Evolutionary conservation across 2,329 filamentous ascomycete species (phyloP).

Genomic region (Botryotinia narcissicola): DNA sequence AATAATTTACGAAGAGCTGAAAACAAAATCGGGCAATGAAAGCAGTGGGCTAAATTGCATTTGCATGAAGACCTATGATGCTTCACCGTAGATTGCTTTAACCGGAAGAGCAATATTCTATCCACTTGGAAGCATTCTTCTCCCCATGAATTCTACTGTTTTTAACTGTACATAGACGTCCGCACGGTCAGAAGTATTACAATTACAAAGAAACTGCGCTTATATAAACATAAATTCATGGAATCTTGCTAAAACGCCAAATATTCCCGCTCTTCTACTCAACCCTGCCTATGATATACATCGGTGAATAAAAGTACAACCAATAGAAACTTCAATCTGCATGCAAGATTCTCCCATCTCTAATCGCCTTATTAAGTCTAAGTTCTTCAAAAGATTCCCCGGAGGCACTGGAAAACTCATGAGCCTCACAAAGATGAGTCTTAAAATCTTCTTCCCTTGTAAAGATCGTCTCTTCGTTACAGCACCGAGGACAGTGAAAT

Average conservation of each 20-base stretch:
- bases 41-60: not conserved
- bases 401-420: not conserved
- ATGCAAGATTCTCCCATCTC: not conserved
- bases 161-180: not conserved
- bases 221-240: not conserved
- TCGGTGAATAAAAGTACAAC: not conserved
- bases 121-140: not conserved
- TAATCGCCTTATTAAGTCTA: not conserved
- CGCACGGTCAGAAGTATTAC: not conserved
- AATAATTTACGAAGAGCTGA: not conserved
- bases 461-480: not conserved
- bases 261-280: not conserved
- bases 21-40: not conserved
- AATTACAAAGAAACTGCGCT: not conserved
- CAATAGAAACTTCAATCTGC: not conserved
- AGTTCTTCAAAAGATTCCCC: not conserved
- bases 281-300: not conserved
- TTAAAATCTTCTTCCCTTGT: not conserved
- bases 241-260: not conserved
- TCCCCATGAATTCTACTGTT: not conserved
- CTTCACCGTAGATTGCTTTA: rapidly evolving
- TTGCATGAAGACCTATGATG: not conserved
- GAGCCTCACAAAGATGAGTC: not conserved
- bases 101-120: not conserved
- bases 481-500: not conserved